Evolutionary conservation across 176 grass and related monocot species (phyloP), one percentile per base, ranked within the genome.

Genomic region (Musa itinerans): DNA sequence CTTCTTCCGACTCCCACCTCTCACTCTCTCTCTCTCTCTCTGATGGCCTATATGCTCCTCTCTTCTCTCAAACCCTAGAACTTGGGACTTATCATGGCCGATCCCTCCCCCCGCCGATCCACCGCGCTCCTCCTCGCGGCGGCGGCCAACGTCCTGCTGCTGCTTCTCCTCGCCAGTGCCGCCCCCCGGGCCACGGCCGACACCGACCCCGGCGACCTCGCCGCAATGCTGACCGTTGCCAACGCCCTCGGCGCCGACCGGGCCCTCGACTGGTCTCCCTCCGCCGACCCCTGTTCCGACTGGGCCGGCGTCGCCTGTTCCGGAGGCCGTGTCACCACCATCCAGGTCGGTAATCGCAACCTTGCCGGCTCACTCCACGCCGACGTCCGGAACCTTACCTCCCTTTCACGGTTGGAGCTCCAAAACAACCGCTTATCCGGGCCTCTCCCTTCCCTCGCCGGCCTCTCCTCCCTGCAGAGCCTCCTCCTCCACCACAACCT

Each of bases 191-290:
- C 43, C 6, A 57, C 14, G 25, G 34, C 56, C 10, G 53, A 54
- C 8, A 43, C 68, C 11, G 12, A 57, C 11, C n/a, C 69, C 27
- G 76, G 81, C 12, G 85, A 86, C 78, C 58, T 71, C 9, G 76
- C 76, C 0, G 80, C 75, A 54, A 83, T 86, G 85, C 71, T 65
- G 50, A 71, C 72, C n/a, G 62, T 86, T 19, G 75, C 85, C 11
- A 50, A 14, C 34, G 65, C 62, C 7, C 73, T 81, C 53, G 49
- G 64, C 13, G 53, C 76, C 50, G 65, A 80, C 16, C 11, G 52
- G 2, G 24, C 70, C 25, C 70, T 86, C 19, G 73, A 61, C 34
- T 86, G 85, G 85, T 79, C 69, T 8, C 8, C 14, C n/a, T 53
- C 80, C 25, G 49, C 75, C 23, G 85, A 86, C 8, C 85, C 84